A percentile compares a stretch with the other conserved stretches of the same genome.
Conservation (phyloP, 805 yeast species). For the Candida rishiriensis region DNA sequence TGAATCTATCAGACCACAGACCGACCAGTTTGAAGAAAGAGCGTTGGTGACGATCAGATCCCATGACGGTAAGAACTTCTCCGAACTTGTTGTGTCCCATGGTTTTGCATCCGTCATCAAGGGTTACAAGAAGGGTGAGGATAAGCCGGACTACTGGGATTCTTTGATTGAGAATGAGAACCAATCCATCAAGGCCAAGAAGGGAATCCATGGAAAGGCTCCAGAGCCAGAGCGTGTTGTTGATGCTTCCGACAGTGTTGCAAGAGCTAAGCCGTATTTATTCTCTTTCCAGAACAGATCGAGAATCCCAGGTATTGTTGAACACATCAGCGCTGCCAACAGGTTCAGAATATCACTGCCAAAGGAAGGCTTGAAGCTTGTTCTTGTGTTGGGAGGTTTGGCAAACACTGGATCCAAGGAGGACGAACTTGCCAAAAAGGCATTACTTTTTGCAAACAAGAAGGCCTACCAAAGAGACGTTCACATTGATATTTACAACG, state of each 20-base stretch:
- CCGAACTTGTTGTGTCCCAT: constrained; percentile 51
- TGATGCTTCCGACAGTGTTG: constrained; percentile 72
- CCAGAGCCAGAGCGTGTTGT: constrained; percentile 59
- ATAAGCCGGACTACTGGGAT: constrained; percentile 76
- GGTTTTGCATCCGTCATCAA: constrained; percentile 78
- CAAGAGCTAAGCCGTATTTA: constrained; percentile 70
- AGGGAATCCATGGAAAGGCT: constrained; percentile 60
- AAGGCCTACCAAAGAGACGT: constrained; percentile 70
- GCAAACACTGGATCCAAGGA: constrained; percentile 34
- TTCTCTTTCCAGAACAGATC: constrained; percentile 65
- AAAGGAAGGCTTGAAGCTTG: constrained; percentile 63
- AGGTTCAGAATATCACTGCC: constrained; percentile 66
- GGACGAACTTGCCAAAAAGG: constrained; percentile 41
- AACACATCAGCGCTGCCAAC: constrained; percentile 63
- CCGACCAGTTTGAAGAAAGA: constrained; percentile 59
- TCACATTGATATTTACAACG: constrained; percentile 59
- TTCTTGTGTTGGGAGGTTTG: constrained; percentile 74
- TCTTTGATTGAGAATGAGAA: constrained; percentile 65
- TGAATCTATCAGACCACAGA: constrained; percentile 60
- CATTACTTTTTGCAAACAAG: constrained; percentile 48
- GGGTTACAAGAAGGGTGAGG: constrained; percentile 63
- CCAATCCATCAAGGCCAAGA: constrained; percentile 48
- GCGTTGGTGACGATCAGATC: constrained; percentile 57
- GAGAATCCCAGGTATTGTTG: constrained; percentile 65
- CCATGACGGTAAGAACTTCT: constrained; percentile 51